Percentiles rank a stretch among this genome's conserved stretches.
These are phyloP conservation scores for Anthracocystis setariae DNA, from an alignment of 1,284 basidiomycete genomes.

Conservation along the genomic window DNA sequence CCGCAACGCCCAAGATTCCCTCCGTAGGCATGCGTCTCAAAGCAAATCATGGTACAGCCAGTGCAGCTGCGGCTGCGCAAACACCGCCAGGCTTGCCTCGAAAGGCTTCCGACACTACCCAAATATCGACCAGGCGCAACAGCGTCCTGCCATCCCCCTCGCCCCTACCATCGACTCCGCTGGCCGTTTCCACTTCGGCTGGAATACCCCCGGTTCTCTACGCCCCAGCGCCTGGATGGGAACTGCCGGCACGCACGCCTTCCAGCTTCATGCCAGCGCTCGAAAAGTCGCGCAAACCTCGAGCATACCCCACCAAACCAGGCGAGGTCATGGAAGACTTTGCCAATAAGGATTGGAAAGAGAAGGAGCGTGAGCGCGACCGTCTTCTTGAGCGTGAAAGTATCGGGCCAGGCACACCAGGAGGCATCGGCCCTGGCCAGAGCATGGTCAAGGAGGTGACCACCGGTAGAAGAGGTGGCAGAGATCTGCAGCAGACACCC, in stretches of 20 bases:
- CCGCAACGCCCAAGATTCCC: slow-evolving; percentile 24
- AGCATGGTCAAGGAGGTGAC: slow-evolving; percentile 50
- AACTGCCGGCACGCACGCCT: slow-evolving; percentile 53
- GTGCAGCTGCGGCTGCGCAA: slow-evolving; percentile 18
- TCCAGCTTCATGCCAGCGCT: slow-evolving; percentile 52
- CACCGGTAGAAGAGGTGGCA: slow-evolving; percentile 44
- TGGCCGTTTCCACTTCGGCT: slow-evolving; percentile 9
- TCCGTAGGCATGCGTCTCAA: slow-evolving; percentile 54
- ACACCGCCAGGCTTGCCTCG: slow-evolving; percentile 34
- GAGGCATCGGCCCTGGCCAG: slow-evolving; percentile 43
- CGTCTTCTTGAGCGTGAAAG: slow-evolving; percentile 47
- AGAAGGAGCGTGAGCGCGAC: slow-evolving; percentile 60
- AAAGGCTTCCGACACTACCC: slow-evolving; percentile 34
- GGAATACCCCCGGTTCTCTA: slow-evolving; percentile 20
- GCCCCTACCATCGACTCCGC: slow-evolving; percentile 38
- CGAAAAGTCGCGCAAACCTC: slow-evolving; percentile 39
- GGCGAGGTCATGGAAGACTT: slow-evolving; percentile 63
- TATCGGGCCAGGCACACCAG: slow-evolving; percentile 47
- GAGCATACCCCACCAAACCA: slow-evolving; percentile 59
- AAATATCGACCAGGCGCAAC: slow-evolving; percentile 43
- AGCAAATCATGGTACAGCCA: slow-evolving; percentile 35
- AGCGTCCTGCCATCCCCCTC: slow-evolving; percentile 46
- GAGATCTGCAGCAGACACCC: slow-evolving; percentile 62
- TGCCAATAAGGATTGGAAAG: slow-evolving; percentile 62
- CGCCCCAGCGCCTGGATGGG: slow-evolving; percentile 53